A percentile compares a stretch with the other conserved stretches of the same genome.
These are phyloP conservation scores for Starmerella apis DNA, from an alignment of 805 yeast genomes.

Conservation along the genomic window DNA sequence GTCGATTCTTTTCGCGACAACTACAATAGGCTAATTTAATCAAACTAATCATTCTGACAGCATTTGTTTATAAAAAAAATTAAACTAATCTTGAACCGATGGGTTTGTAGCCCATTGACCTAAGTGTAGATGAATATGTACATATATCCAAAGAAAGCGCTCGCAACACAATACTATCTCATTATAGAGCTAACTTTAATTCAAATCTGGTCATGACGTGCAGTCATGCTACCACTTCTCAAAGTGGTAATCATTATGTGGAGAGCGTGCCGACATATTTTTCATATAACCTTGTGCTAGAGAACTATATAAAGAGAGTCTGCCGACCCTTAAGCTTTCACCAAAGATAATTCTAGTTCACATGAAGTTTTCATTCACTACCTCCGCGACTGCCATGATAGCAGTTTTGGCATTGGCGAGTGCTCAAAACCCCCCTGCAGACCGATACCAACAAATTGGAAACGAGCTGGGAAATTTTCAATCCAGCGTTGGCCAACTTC, in stretches of 20 bases:
- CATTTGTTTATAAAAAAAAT: too few relatives aligned
- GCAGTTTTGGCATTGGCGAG: constrained; percentile 1
- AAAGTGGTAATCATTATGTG: neutral
- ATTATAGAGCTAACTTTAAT: neutral
- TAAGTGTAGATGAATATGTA: too few relatives aligned
- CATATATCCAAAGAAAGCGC: too few relatives aligned
- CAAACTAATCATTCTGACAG: too few relatives aligned
- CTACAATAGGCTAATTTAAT: too few relatives aligned
- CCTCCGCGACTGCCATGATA: neutral
- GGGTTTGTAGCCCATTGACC: too few relatives aligned
- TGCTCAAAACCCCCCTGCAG: constrained; percentile 15
- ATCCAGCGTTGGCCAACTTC: constrained; percentile 52
- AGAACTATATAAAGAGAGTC: neutral
- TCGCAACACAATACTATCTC: too few relatives aligned
- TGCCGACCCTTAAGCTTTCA: neutral
- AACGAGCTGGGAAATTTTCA: constrained; percentile 63
- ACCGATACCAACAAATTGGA: constrained; percentile 40
- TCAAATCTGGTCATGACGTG: neutral
- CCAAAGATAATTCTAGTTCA: neutral
- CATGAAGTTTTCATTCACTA: neutral
- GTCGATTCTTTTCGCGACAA: too few relatives aligned
- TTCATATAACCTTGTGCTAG: neutral
- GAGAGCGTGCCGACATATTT: neutral
- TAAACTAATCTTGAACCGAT: too few relatives aligned
- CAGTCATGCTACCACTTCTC: neutral